Evolutionary conservation across 768 basidiomycete genomes (phyloP), one percentile per base, ranked within the genome.

Genomic region (Pleurotus tuber-regium): DNA sequence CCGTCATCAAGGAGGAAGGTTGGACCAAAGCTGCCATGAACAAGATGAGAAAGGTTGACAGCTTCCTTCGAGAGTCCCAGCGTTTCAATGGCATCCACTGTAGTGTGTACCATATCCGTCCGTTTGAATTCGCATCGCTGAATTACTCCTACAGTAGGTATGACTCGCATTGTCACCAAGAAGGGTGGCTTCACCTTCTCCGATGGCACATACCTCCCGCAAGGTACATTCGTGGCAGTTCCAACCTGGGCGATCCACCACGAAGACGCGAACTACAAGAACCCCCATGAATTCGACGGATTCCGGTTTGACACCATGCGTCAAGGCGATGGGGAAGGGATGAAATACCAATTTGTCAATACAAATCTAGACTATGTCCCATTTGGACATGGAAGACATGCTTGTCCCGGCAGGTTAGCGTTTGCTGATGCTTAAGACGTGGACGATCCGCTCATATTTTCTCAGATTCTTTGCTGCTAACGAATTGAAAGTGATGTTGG

Each of bases 281-380:
- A 76, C 43, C 63, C 81, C 0, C 57, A 64, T 24, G 60, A 63
- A 1, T 75, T 83, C 50, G 65, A 76, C 33, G 73, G 71, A 0
- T 79, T 79, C 63, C 72, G 80, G 4, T 83, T 79, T 57, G 60
- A 65, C 0, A 63, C 74, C 10, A 63, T 70, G 61, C 60, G 67
- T 24, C 64, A 73, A 14, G 57, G 55, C 4, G 65, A 67, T 2
- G 68, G 63, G 1, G 72, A 73, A 18, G 56, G 43, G 18, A 50
- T 54, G 5, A 70, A 66, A 43, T 62, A 76, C 39, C 72, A 72
- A 36, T 61, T 69, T 18, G 65, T 69, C 11, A 61, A 70, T 28
- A 46, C 62, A 33, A 26, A 61, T 56, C 49, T 57, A 6, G 62
- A 67, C 4, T 76, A 62, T 51, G 41, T 76, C 21, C 51, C 63